Base-by-base conservation (phyloP, 495 filamentous ascomycete genomes). In the Penicillium silybi region DNA sequence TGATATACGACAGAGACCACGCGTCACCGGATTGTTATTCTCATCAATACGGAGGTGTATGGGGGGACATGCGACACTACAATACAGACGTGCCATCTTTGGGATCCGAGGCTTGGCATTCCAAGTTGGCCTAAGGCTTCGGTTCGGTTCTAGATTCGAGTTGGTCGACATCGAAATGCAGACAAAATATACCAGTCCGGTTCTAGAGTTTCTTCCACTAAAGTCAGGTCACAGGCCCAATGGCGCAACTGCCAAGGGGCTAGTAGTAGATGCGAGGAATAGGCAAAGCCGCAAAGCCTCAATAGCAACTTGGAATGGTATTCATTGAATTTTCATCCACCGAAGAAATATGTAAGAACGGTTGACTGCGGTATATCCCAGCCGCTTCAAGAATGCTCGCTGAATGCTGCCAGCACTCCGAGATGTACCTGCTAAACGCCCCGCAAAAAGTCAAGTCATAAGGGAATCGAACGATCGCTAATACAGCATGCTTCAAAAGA, bases 401-500 rank as follows among this genome's bases (percentile, higher is more conserved):
- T 39, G 54, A 39, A 37, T 56, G 52, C 44, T 7, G 50, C 57
- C 27, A 63, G 51, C 54, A 58, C 60, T 41, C 62, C 54, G 41
- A 55, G 23, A 47, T 58, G 43, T 52, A 57, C 44, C 55, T 50
- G 47, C 38, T 51, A 43, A 71, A 74, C 69, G 69, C 70, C 70
- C 52, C 46, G 46, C 60, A 63, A 60, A 13, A 59, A 22, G 46
- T 53, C 53, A 65, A 64, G 38, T 55, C 62, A 56, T 58, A 59
- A 56, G 53, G 48, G 53, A 63, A 50, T 54, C 43, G 59, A 61
- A 66, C 45, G 39, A 67, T 70, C 69, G 69, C 70, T 72, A 75
- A 74, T 69, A 57, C 54, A 63, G 47, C 54, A 65, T 60, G 59
- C 52, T 53, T 61, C 54, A 64, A 57, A 10, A 59, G 51, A 62